Conservation (phyloP, 2,329 filamentous ascomycete genomes). For the Colletotrichum aenigma region DNA sequence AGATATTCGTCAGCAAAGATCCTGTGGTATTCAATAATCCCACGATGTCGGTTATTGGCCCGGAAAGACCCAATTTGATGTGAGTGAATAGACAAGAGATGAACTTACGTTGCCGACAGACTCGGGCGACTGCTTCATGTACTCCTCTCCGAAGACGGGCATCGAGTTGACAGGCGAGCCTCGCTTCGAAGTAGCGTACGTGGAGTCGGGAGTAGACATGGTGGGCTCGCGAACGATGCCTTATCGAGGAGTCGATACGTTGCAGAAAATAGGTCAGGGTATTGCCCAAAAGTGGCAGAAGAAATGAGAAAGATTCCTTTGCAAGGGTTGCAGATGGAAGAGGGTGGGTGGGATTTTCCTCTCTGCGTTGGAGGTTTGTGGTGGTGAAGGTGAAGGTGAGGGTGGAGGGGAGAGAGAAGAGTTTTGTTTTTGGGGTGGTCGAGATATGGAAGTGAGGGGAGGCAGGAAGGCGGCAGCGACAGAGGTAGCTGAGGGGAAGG, state of each 20-base stretch:
- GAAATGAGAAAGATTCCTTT: conserved; percentile 16
- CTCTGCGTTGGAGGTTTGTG: not conserved
- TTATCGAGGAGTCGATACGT: not conserved
- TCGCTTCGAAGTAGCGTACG: conserved; percentile 2
- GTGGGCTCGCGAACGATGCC: not conserved
- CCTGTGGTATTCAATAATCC: not conserved
- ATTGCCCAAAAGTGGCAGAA: conserved; percentile 13
- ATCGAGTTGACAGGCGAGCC: conserved; percentile 14
- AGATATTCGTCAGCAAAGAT: not conserved
- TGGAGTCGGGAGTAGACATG: conserved; percentile 16
- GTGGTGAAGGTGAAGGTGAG: not conserved
- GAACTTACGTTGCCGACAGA: not conserved
- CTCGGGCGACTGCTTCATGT: conserved; percentile 6
- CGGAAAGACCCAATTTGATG: not conserved
- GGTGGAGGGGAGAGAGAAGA: not conserved
- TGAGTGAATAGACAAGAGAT: not conserved
- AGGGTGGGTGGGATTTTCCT: not conserved
- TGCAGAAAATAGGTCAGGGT: conserved; percentile 11
- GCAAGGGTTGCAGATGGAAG: not conserved
- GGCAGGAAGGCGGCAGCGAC: not conserved
- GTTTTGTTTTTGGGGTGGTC: not conserved
- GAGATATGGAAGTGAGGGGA: not conserved
- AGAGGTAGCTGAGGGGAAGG: conserved; percentile 5
- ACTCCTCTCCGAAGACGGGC: conserved; percentile 25
- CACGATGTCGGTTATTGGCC: not conserved